Base-by-base conservation (phyloP, 371 early-diverging fungal species). In the Lichtheimia ornata region DNA sequence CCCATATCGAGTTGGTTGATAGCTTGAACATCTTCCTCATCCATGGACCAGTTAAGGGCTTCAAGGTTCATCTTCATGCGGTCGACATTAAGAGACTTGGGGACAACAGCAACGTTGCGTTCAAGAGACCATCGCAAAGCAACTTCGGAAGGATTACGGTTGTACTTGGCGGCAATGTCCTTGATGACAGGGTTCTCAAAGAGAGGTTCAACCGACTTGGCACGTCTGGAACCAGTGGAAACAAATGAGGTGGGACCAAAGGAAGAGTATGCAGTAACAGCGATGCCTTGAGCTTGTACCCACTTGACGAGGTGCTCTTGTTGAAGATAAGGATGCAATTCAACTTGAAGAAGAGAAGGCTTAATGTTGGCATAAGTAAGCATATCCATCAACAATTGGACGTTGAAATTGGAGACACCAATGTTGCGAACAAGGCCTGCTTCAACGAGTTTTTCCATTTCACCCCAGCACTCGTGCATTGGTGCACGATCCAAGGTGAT, bases 241-340 rank as follows among this genome's bases (percentile, higher is more conserved):
- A 78, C 78, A 50, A 83, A 86, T 13, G 83, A 83, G 5, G 77
- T 70, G 22, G 85, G 84, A 40, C 85, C 85, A 70, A 88, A 84
- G 52, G 82, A 80, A 50, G 83, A 81, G 64, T 85, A 88, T 11
- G 84, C 88, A 25, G 83, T 85, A 50, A 88, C 71, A 40, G 83
- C 82, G 50, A 84, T 70, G 28, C 58, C 60, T 55, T 64, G 61
- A 5, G 25, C 43, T 22, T 58, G 62, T 53, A 59, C 63, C 64
- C 59, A 82, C 52, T 73, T 67, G 57, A 81, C 70, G 14, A 87
- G 60, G 9, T 72, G 71, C 14, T 71, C 60, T 55, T 90, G 89
- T 47, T 82, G 83, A 42, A 89, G 74, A 62, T 88, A 87, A 6
- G 90, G 91, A 65, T 89, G 87, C 14, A 85, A 69, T 62, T 91